Conservation (phyloP, 2,329 filamentous ascomycete species). For the Curvularia spicifera region DNA sequence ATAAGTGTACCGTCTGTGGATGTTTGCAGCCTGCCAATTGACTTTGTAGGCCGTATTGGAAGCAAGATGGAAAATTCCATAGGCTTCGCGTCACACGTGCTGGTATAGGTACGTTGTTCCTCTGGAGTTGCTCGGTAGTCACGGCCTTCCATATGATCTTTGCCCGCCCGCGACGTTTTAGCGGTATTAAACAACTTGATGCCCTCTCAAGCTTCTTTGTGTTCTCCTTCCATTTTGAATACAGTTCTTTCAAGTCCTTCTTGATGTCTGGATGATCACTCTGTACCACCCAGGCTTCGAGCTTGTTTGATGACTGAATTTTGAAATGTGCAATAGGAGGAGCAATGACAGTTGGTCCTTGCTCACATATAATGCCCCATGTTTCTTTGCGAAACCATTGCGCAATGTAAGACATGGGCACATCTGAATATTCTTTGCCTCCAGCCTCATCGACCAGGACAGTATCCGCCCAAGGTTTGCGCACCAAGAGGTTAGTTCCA, state of each 20-base stretch:
- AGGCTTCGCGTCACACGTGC: slow-evolving; percentile 11
- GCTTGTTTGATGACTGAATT: slow-evolving; percentile 21
- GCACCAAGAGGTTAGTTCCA: slow-evolving; percentile 35
- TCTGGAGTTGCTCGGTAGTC: slow-evolving; percentile 24
- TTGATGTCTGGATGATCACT: slow-evolving; percentile 23
- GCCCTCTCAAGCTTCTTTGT: not conserved
- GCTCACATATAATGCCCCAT: slow-evolving; percentile 34
- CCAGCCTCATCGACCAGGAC: slow-evolving; percentile 19
- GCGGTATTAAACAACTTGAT: not conserved
- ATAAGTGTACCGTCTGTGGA: not conserved
- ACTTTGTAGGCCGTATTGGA: not conserved
- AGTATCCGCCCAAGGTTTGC: slow-evolving; percentile 38
- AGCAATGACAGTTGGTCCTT: slow-evolving; percentile 30
- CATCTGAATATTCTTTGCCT: slow-evolving; percentile 41
- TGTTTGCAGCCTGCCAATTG: not conserved
- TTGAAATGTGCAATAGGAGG: slow-evolving; percentile 36
- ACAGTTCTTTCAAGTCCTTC: slow-evolving; percentile 21
- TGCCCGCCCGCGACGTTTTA: not conserved
- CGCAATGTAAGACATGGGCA: slow-evolving; percentile 44
- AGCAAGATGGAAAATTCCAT: not conserved
- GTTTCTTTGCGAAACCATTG: slow-evolving; percentile 47
- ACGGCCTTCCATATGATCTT: slow-evolving; percentile 17
- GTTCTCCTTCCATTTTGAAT: slow-evolving; percentile 14
- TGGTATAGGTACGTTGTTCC: slow-evolving; percentile 23
- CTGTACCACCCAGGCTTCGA: slow-evolving; percentile 27